These are phyloP conservation scores for Scleroderma citrinum DNA, from an alignment of 768 basidiomycete genomes.

Conservation along the genomic window DNA sequence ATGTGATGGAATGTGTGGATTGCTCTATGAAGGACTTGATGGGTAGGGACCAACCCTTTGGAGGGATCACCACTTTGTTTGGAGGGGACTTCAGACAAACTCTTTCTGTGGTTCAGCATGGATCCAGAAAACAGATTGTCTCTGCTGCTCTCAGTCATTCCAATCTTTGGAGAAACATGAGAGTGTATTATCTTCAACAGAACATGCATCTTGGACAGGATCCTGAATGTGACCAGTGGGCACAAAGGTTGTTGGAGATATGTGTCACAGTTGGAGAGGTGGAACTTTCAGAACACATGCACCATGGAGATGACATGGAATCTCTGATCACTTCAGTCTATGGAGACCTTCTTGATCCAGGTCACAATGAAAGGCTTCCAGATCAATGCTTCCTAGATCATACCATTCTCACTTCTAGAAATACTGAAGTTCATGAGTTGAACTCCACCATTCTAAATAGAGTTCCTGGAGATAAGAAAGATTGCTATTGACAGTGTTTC, in stretches of 20 bases:
- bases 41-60: slow-evolving; percentile 30
- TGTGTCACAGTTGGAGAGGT: slow-evolving; percentile 22
- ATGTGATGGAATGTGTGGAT: slow-evolving; percentile 34
- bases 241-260: slow-evolving; percentile 33
- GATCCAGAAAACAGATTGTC: slow-evolving; percentile 34
- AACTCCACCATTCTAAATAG: slow-evolving; percentile 22
- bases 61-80: slow-evolving; percentile 39
- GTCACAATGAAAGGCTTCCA: slow-evolving; percentile 4
- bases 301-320: slow-evolving; percentile 8
- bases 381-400: slow-evolving; percentile 23
- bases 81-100: slow-evolving; percentile 45
- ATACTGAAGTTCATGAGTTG: slow-evolving; percentile 27
- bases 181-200: slow-evolving; percentile 27
- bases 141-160: slow-evolving; percentile 31
- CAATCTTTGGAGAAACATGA: slow-evolving; percentile 32
- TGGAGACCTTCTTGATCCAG: slow-evolving; percentile 1
- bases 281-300: slow-evolving; percentile 23
- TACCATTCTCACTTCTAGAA: slow-evolving; percentile 26
- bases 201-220: slow-evolving; percentile 38
- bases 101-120: slow-evolving; percentile 37
- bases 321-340: slow-evolving; percentile 27
- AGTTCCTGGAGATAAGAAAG: slow-evolving; percentile 9
- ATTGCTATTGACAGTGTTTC: slow-evolving; percentile 24
- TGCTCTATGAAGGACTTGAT: slow-evolving; percentile 30
- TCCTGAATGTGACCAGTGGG: slow-evolving; percentile 25